phyloP scores from a whole-genome alignment of 148 eudicot genomes.

The Nepenthes mirabilis region DNA sequence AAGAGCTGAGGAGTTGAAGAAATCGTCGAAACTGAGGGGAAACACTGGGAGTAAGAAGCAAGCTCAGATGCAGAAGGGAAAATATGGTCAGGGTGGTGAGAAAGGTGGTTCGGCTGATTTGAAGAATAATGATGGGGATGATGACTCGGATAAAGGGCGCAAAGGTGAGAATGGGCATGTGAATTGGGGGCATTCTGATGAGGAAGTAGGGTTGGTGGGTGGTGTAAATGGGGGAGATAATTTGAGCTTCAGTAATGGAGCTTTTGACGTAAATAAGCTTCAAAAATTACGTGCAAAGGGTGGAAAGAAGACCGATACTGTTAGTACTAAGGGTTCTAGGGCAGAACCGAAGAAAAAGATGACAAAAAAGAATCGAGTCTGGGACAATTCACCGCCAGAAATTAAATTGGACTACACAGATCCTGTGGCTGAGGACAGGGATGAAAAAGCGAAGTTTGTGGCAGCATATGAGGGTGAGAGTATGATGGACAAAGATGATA shows the following conservation, averaged over 20 bases:
- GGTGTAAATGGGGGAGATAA: constrained; percentile 56
- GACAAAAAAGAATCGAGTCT: constrained; percentile 84
- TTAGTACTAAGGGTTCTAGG: constrained; percentile 45
- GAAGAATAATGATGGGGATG: constrained; percentile 45
- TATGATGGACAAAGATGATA: constrained; percentile 95
- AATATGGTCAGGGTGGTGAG: constrained; percentile 46
- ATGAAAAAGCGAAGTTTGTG: constrained; percentile 33
- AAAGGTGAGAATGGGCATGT: constrained; percentile 40
- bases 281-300: constrained; percentile 67
- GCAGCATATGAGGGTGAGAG: constrained; percentile 68
- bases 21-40: constrained; percentile 47
- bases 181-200: constrained; percentile 23
- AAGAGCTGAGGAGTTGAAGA: constrained; percentile 82
- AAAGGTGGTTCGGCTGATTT: constrained; percentile 41
- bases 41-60: constrained; percentile 50
- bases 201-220: constrained; percentile 17
- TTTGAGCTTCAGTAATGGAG: constrained; percentile 39
- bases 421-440: constrained; percentile 53
- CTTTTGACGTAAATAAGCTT: constrained; percentile 91
- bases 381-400: constrained; percentile 65
- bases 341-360: constrained; percentile 61
- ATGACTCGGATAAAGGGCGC: constrained; percentile 12
- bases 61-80: constrained; percentile 44
- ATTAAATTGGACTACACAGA: constrained; percentile 81
- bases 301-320: constrained; percentile 61